A percentile compares a stretch with the other conserved stretches of the same genome.
phyloP scores from a whole-genome alignment of 169 alveolate genomes.

The Plasmodium vivax region DNA sequence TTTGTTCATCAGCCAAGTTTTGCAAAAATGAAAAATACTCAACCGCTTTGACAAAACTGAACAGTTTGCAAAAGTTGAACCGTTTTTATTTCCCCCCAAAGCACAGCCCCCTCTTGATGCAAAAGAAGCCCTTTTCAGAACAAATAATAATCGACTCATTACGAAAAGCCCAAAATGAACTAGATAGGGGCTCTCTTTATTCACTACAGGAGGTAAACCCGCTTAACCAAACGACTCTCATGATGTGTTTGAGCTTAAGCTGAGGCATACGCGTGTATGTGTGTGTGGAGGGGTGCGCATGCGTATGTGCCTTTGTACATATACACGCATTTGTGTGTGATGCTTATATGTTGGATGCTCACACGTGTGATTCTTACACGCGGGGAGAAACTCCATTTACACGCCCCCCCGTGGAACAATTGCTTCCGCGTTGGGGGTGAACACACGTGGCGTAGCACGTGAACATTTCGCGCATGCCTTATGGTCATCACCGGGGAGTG shows the following conservation, averaged over 20 bases:
- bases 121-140: constrained; percentile 33
- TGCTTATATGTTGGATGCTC: background rate
- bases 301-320: background rate
- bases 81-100: background rate
- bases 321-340: background rate
- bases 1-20: constrained; percentile 30
- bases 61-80: constrained; percentile 1
- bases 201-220: constrained; percentile 57
- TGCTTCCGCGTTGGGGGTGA: background rate
- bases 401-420: background rate
- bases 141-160: constrained; percentile 48
- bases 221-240: background rate
- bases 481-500: background rate
- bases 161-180: constrained; percentile 50
- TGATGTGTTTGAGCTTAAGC: background rate
- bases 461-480: background rate
- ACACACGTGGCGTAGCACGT: background rate
- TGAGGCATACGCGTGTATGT: background rate
- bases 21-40: constrained; percentile 14
- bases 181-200: constrained; percentile 69
- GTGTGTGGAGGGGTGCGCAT: background rate
- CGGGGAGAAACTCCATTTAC: background rate
- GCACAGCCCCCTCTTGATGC: background rate
- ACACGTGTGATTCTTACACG: background rate
- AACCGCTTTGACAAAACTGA: background rate